These are phyloP conservation scores for Dianthus caryophyllus DNA, from an alignment of 148 eudicot species.

Conservation along the genomic window DNA sequence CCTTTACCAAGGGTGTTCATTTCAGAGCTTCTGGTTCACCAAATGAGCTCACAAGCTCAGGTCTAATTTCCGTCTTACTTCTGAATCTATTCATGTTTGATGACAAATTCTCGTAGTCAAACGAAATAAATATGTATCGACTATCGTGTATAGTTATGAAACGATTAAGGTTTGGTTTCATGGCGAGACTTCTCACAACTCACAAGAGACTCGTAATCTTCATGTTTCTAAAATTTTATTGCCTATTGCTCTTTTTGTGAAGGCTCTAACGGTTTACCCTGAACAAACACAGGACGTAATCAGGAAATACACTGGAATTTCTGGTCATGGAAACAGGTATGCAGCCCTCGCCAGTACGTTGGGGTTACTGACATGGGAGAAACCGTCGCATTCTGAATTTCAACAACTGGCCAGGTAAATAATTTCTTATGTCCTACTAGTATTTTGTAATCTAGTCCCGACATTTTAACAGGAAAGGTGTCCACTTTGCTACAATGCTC, in stretches of 20 bases:
- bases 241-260: not conserved
- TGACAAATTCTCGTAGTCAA: too few relatives aligned
- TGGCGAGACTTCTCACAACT: too few relatives aligned
- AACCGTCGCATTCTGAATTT: conserved; percentile 66
- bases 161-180: too few relatives aligned
- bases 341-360: conserved; percentile 83
- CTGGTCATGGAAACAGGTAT: conserved; percentile 52
- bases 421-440: not conserved
- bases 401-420: conserved; percentile 68
- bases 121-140: too few relatives aligned
- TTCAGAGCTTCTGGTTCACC: conserved; percentile 95
- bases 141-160: too few relatives aligned
- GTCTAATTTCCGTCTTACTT: conserved; percentile 24
- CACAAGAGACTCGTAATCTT: not conserved
- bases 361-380: conserved; percentile 84
- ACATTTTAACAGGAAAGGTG: too few relatives aligned
- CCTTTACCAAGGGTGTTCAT: conserved; percentile 91
- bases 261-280: conserved; percentile 6
- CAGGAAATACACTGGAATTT: conserved; percentile 60
- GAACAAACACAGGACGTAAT: conserved; percentile 58
- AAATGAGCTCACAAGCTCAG: conserved; percentile 84
- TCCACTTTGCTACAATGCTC: conserved; percentile 2
- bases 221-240: not conserved
- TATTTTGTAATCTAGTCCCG: too few relatives aligned
- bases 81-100: not conserved